These are phyloP conservation scores for Anthostomella pinea DNA, from an alignment of 2,329 filamentous ascomycete genomes.

Conservation along the genomic window DNA sequence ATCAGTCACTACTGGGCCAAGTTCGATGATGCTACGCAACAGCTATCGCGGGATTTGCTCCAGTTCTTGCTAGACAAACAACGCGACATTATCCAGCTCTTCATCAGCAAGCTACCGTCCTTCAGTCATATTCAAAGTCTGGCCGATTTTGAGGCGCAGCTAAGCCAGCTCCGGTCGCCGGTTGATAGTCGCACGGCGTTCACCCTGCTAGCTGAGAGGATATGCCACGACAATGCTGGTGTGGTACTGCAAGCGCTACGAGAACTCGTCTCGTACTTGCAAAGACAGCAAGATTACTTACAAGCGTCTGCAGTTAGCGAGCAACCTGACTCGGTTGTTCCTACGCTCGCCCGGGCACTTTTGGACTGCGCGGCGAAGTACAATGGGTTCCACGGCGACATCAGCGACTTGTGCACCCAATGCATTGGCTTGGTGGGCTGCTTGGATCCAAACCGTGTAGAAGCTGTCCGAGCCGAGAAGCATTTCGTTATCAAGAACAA, in stretches of 20 bases:
- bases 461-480: conserved; percentile 71
- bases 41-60: conserved; percentile 61
- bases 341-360: conserved; percentile 69
- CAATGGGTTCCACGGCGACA: conserved; percentile 62
- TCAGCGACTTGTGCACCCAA: conserved; percentile 71
- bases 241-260: conserved; percentile 79
- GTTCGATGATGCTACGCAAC: conserved; percentile 60
- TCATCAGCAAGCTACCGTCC: conserved; percentile 75
- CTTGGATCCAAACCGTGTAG: conserved; percentile 85
- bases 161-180: conserved; percentile 62
- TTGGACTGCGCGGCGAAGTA: conserved; percentile 85
- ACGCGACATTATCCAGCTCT: conserved; percentile 57
- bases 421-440: conserved; percentile 89
- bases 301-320: conserved; percentile 79
- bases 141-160: conserved; percentile 61
- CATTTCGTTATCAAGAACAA: conserved; percentile 88
- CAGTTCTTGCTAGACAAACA: conserved; percentile 63
- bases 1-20: conserved; percentile 75
- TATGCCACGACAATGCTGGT: conserved; percentile 78
- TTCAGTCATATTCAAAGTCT: conserved; percentile 69
- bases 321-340: conserved; percentile 73
- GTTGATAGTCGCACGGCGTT: conserved; percentile 67
- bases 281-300: conserved; percentile 70
- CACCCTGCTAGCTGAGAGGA: conserved; percentile 67
- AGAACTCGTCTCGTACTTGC: conserved; percentile 74